Percentiles rank a stretch among this genome's conserved stretches.
phyloP scores from a whole-genome alignment of 352 stramenopile species.

The Phytopythium delawarense region DNA sequence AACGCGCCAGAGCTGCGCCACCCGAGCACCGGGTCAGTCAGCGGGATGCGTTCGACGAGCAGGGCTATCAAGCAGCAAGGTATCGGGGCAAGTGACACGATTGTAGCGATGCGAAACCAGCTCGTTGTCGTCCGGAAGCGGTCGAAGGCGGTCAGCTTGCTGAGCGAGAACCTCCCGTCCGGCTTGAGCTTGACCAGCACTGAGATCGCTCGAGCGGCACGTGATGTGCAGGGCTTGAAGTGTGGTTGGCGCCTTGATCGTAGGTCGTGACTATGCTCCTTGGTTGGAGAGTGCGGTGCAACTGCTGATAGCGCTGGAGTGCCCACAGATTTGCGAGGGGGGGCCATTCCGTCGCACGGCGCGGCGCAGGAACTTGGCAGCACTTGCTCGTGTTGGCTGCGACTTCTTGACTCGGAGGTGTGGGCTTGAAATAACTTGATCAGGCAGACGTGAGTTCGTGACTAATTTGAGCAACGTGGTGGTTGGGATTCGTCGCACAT shows the following conservation, averaged over 20 bases:
- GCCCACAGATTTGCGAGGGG: too few relatives aligned
- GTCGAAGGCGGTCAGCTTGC: slow-evolving; percentile 12
- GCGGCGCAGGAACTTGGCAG: too few relatives aligned
- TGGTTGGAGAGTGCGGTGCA: background rate
- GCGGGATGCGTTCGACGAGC: slow-evolving; percentile 24
- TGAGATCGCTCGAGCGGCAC: background rate
- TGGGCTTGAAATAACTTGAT: too few relatives aligned
- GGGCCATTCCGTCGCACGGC: too few relatives aligned
- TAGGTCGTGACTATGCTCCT: background rate
- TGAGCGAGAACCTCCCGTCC: slow-evolving; percentile 7
- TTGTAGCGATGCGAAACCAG: background rate
- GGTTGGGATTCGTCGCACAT: too few relatives aligned
- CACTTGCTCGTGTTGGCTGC: too few relatives aligned
- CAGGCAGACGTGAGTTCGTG: too few relatives aligned
- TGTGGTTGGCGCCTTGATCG: background rate
- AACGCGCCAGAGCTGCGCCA: background rate
- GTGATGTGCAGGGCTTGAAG: background rate
- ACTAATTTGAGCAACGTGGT: too few relatives aligned
- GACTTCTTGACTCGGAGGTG: too few relatives aligned
- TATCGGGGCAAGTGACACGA: slow-evolving; percentile 6
- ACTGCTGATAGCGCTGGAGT: background rate
- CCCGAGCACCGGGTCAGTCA: slow-evolving; percentile 7
- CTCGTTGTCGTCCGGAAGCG: slow-evolving; percentile 5
- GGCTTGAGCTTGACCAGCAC: background rate
- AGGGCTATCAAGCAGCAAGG: slow-evolving; percentile 12